Percentiles rank a stretch among this genome's conserved stretches.
Conservation (phyloP, 768 basidiomycete genomes). For the Amanita inopinata region DNA sequence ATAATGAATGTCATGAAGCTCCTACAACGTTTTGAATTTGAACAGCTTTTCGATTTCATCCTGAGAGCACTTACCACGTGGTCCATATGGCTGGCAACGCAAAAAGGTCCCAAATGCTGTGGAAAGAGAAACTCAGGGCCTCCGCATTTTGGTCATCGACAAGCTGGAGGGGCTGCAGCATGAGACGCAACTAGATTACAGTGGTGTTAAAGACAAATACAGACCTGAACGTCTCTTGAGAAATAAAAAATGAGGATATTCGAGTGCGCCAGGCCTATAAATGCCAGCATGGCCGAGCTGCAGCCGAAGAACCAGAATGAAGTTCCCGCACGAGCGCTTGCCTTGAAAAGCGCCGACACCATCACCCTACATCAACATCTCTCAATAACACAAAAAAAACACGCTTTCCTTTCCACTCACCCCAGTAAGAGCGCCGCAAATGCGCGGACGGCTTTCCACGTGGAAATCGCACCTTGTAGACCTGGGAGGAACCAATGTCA, state of each 20-base stretch:
- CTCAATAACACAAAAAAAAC: not conserved
- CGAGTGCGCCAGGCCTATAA: not conserved
- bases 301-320: slow-evolving; percentile 2
- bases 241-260: slow-evolving; percentile 4
- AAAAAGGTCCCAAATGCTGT: slow-evolving; percentile 1
- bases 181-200: too few species aligned
- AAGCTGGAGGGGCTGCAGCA: not conserved
- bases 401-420: not conserved
- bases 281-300: not conserved
- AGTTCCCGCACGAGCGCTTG: not conserved
- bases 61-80: not conserved
- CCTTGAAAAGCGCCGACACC: not conserved
- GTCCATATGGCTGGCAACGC: slow-evolving; percentile 1
- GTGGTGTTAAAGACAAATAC: not conserved
- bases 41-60: too few species aligned
- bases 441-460: not conserved
- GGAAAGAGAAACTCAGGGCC: not conserved
- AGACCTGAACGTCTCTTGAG: not conserved
- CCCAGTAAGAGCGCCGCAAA: not conserved
- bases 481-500: too few species aligned
- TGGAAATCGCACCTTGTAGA: not conserved
- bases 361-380: not conserved
- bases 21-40: too few species aligned
- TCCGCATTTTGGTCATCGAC: not conserved
- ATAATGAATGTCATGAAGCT: not conserved